Base-by-base conservation (phyloP, 352 stramenopile species). In the Saprolegnia diclina region DNA sequence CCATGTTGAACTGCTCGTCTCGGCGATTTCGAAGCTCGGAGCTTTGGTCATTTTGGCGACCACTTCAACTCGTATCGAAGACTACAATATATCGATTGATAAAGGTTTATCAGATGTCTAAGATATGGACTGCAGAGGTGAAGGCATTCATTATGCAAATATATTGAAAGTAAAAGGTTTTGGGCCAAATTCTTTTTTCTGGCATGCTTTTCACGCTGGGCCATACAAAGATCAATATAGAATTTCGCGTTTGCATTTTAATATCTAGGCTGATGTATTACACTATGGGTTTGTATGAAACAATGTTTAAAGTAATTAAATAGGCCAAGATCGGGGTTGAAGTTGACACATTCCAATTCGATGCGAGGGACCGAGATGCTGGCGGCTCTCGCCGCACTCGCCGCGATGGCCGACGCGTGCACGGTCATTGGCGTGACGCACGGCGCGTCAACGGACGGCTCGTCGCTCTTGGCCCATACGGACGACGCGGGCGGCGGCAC, bases 391-490 rank as follows among this genome's bases (percentile, higher is more conserved):
- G 61, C 40, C 1, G 56, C 40, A 4, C 14, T 29, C 19, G 52
- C 9, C 32, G 38, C 37, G 11, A 26, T 9, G 5, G 61, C 32
- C 18, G 19, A 69, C 50, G 83, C 71, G 19, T 98, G 92, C 72
- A 98, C 92, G 10, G 85, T 94, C 32, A 96, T 98, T 42, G 82
- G 79, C 5, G 81, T 96, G 16, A 90, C 88, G 18, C 79, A 72
- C 65, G 77, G 85, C 44, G 92, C 92, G 0, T 91, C 82, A 50
- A 59, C 59, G 0, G 87, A 96, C 55, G 90, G 91, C 52, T 91
- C 88, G 29, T 92, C 91, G 38, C 73, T 98, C 56, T 81, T 95
- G 22, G 91, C 90, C 0, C 90, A 97, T 74, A 97, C 87, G 32
- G 85, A 95, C 50, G 87, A 95, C 46, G 85, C 87, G 0, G 87